Evolutionary conservation across 2,329 filamentous ascomycete genomes (phyloP).

Genomic region (Aspergillus pseudoglaucus): DNA sequence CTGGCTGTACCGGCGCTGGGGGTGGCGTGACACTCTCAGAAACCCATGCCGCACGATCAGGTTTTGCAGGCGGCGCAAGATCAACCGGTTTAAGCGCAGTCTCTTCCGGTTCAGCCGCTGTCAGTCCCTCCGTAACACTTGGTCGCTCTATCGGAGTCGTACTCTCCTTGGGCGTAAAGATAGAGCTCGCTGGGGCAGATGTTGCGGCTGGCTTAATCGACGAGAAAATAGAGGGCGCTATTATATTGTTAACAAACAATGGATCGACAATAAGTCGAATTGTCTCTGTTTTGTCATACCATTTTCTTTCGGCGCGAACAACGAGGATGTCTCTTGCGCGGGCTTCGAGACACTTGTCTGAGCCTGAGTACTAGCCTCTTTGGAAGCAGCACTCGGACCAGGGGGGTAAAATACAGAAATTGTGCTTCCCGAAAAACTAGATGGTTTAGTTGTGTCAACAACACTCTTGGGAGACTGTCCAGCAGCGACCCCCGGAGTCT

Average conservation of each 20-base stretch:
- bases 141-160: neutral
- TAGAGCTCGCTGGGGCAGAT: neutral
- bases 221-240: neutral
- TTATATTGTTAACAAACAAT: neutral
- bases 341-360: conserved; percentile 1
- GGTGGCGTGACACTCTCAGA: neutral
- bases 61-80: neutral
- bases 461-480: conserved; percentile 10
- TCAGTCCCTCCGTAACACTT: neutral
- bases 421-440: neutral
- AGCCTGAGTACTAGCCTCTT: neutral
- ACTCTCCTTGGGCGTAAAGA: neutral
- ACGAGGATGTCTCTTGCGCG: neutral
- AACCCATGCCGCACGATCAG: neutral
- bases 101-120: neutral
- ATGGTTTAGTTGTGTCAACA: conserved; percentile 7
- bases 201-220: neutral
- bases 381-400: neutral
- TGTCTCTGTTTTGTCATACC: neutral
- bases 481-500: conserved; percentile 5
- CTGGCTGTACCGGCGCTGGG: neutral
- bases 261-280: neutral
- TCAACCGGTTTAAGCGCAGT: neutral
- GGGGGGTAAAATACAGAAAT: conserved; percentile 8
- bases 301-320: neutral